Evolutionary conservation across 768 basidiomycete genomes (phyloP).

Genomic region (Gloeophyllum trabeum): DNA sequence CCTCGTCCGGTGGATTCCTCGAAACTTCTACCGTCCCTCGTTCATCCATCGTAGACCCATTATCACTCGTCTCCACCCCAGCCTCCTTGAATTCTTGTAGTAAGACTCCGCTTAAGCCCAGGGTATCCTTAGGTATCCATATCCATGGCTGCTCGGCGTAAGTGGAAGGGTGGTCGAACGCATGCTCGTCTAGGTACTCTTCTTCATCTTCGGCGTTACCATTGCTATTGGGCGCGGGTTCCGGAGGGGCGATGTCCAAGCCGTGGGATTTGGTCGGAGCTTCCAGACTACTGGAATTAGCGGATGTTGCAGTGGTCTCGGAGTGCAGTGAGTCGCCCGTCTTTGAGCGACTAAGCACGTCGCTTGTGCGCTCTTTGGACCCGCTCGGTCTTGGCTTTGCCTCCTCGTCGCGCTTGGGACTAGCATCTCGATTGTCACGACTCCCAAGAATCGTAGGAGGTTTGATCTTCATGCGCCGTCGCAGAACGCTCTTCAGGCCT

Average conservation of each 20-base stretch:
- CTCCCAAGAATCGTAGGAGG: too few species aligned
- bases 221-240: too few species aligned
- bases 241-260: too few species aligned
- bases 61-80: conserved; percentile 21
- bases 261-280: too few species aligned
- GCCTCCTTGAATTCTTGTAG: conserved; percentile 18
- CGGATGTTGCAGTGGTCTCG: too few species aligned
- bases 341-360: too few species aligned
- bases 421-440: too few species aligned
- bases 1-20: conserved; percentile 19
- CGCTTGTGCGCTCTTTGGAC: too few species aligned
- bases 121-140: conserved; percentile 32
- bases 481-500: conserved; percentile 7
- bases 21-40: conserved; percentile 19
- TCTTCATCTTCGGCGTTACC: conserved; percentile 2
- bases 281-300: too few species aligned
- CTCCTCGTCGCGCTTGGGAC: too few species aligned
- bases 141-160: conserved; percentile 27
- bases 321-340: too few species aligned
- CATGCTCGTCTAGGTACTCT: conserved; percentile 17
- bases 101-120: conserved; percentile 24
- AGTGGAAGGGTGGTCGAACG: conserved; percentile 36
- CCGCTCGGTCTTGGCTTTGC: too few species aligned
- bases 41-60: conserved; percentile 20
- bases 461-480: conserved; percentile 5